Base-by-base conservation (phyloP, 441 rosid genomes). In the Mallotus japonicus region DNA sequence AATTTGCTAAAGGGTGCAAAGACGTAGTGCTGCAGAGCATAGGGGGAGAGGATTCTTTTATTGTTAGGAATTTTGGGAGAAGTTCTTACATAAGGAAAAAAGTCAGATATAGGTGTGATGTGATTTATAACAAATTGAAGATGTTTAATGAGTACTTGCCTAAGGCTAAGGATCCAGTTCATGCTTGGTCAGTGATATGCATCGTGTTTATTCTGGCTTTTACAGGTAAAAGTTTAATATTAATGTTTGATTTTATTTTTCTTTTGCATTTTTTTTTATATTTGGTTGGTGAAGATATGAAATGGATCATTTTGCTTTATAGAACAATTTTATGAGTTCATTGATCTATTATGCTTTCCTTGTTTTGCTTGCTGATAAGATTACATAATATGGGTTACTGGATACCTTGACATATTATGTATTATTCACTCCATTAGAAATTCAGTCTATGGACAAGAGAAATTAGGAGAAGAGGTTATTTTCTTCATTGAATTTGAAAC, bases 111-210 rank as follows among this genome's bases (percentile, higher is more conserved):
- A 76, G 51, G 9, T 66, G n/a, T 58, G 85, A 83, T 34, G 87
- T 83, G 74, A 79, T 86, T 57, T 84, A 82, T 8, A 78, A 86
- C 63, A 88, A 83, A 67, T 83, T 94, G 73, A 83, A 86, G 64
- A 88, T 85, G 44, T 88, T 92, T 71, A 94, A 94, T 46, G 94
- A 92, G 61, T 90, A 75, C 71, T 87, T 92, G 85, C 97, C 97
- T 54, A 97, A 92, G 87, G 97, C 92, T 88, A 91, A 91, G 76
- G 93, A 94, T 87, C 99, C 97, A 0, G 69, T 75, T 70, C 90
- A 83, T 60, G 90, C 90, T 50, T 92, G 97, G 97, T 89, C 92
- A 17, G 89, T 92, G 49, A 81, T 94, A 70, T 76, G 88, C 80
- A 82, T 82, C 62, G 94, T 88, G 67, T 77, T 76, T 73, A 72